phyloP scores from a whole-genome alignment of 83 land plant species.

The Picea abies region DNA sequence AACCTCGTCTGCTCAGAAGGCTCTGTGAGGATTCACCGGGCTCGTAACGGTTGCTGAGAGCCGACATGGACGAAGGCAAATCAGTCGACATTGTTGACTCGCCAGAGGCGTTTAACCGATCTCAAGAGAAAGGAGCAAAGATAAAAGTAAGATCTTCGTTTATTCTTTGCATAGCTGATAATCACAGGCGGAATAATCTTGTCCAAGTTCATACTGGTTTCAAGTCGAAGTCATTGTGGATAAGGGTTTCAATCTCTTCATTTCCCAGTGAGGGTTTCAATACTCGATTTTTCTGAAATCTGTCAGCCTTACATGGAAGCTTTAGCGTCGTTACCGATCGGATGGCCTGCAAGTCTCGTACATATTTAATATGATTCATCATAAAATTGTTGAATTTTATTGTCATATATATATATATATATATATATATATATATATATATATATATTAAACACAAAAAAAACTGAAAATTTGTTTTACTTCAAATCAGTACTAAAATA shows the following conservation, averaged over 20 bases:
- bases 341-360: too few relatives aligned
- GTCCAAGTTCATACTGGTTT: slow-evolving; percentile 13
- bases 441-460: too few relatives aligned
- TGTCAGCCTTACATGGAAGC: too few relatives aligned
- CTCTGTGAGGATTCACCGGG: slow-evolving; percentile 5
- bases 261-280: neutral
- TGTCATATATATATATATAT: too few relatives aligned
- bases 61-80: slow-evolving; percentile 3
- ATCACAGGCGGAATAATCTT: neutral
- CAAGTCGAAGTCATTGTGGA: neutral
- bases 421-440: too few relatives aligned
- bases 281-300: too few relatives aligned
- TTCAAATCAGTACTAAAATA: too few relatives aligned
- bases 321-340: too few relatives aligned
- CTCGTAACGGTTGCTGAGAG: slow-evolving; percentile 13
- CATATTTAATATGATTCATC: too few relatives aligned
- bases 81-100: neutral
- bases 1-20: slow-evolving; percentile 7
- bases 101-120: neutral
- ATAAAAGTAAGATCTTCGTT: neutral
- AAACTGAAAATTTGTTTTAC: too few relatives aligned
- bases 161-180: neutral
- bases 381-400: too few relatives aligned
- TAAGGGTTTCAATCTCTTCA: neutral
- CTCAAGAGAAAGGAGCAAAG: neutral